These are phyloP conservation scores for Septoria linicola DNA, from an alignment of 2,329 filamentous ascomycete genomes.

Conservation along the genomic window DNA sequence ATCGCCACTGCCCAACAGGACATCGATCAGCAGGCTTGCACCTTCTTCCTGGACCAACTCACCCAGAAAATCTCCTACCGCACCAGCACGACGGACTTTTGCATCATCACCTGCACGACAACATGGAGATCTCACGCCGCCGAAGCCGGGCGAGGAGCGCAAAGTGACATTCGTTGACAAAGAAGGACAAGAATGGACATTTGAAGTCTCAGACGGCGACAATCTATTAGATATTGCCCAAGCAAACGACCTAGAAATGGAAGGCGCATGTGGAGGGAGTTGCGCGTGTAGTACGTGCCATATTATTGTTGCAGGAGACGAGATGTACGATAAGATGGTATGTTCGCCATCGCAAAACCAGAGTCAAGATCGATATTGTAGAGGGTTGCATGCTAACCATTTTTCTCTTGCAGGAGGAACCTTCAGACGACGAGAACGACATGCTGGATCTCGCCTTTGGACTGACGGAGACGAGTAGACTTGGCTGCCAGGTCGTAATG, in stretches of 20 bases:
- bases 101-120: slow-evolving; percentile 35
- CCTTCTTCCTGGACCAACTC: background rate
- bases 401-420: slow-evolving; percentile 39
- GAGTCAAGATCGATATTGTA: background rate
- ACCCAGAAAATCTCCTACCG: background rate
- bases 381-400: slow-evolving; percentile 7
- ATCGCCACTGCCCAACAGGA: background rate
- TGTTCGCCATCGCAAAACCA: background rate
- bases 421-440: slow-evolving; percentile 63
- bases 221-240: slow-evolving; percentile 95
- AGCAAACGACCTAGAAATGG: slow-evolving; percentile 94
- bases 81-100: slow-evolving; percentile 8
- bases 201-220: slow-evolving; percentile 80
- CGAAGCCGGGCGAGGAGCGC: slow-evolving; percentile 87
- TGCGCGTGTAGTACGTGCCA: slow-evolving; percentile 94
- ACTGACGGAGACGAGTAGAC: slow-evolving; percentile 75
- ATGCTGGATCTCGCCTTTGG: slow-evolving; percentile 91
- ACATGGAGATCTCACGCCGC: slow-evolving; percentile 80
- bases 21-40: background rate
- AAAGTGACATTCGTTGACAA: slow-evolving; percentile 94
- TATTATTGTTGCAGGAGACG: slow-evolving; percentile 74
- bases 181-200: slow-evolving; percentile 70
- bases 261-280: slow-evolving; percentile 90
- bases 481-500: slow-evolving; percentile 93
- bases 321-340: slow-evolving; percentile 49